Base-by-base conservation (phyloP, 805 yeast species). In the Pichia paraexigua region DNA sequence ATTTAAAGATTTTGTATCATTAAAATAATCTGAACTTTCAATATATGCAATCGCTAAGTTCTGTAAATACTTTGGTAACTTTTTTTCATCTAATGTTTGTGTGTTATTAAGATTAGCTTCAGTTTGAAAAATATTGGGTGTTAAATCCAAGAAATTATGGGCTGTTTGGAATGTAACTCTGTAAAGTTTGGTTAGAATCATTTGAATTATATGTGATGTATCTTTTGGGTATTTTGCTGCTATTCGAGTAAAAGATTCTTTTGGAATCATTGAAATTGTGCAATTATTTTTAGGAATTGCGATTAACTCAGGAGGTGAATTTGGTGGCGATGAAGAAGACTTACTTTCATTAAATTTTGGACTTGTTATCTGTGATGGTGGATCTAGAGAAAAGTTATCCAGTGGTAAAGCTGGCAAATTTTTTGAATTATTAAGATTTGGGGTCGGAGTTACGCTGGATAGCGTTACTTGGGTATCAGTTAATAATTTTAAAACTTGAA, bases 101-200 rank as follows among this genome's bases (percentile, higher is more conserved):
- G 43, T 20, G 13, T 71, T 66, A 62, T 91, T 92, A 43, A 89
- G 69, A 25, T 74, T 71, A 8, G 77, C 68, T 62, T 92, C 99
- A 18, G 92, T 82, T 50, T 83, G 80, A 60, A 87, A 77, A 30
- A 92, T 82, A 60, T 90, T 96, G 20, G 77, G 71, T 0, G 97
- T 89, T 22, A 92, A 69, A 0, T 96, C 97, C 46, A 92, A 71
- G 64, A 92, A 94, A 55, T 80, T 77, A 64, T 91, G 94, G 11
- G 94, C 87, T 0, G 97, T 87, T 62, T 87, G 91, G 66, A 92
- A 82, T 0, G 98, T 92, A 10, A 94, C 97, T 58, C 95, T 79
- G 63, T 89, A 88, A 49, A 94, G 74, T 55, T 96, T 77, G 1
- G 95, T 84, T 51, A 92, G 70, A 24, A 92, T 88, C 80, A 92